Evolutionary conservation across 2,329 filamentous ascomycete species (phyloP).

Genomic region (Aureobasidium sp.): DNA sequence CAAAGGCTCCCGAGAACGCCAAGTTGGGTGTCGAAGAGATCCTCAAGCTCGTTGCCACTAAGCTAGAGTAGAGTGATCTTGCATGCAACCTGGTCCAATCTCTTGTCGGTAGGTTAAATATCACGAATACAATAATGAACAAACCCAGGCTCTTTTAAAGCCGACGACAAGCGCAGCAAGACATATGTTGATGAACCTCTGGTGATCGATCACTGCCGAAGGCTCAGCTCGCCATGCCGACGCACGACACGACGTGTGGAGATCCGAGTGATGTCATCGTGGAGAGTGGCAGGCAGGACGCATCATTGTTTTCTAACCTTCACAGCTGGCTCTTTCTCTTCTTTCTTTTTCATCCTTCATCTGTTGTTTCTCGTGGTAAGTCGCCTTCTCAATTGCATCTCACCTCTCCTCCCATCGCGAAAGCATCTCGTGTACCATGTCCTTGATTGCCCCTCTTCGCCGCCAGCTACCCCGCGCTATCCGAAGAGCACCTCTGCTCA

Average conservation of each 20-base stretch:
- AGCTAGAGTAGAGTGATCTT: slow-evolving; percentile 33
- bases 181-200: not conserved
- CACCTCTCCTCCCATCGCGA: not conserved
- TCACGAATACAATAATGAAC: slow-evolving; percentile 1
- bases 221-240: not conserved
- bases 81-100: not conserved
- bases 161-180: slow-evolving; percentile 5
- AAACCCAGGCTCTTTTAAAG: not conserved
- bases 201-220: not conserved
- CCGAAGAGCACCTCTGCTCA: slow-evolving; percentile 10
- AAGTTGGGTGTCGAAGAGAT: slow-evolving; percentile 69
- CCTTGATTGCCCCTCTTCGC: slow-evolving; percentile 14
- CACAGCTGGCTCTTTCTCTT: slow-evolving; percentile 6
- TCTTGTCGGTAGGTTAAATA: not conserved
- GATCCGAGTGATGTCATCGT: not conserved
- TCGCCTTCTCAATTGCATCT: not conserved
- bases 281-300: not conserved
- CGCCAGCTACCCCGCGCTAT: slow-evolving; percentile 12
- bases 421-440: slow-evolving; percentile 4
- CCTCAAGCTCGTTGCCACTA: slow-evolving; percentile 64
- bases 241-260: not conserved
- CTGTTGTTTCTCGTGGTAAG: slow-evolving; percentile 6
- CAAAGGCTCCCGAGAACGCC: slow-evolving; percentile 79
- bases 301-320: slow-evolving; percentile 13
- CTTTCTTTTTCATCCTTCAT: slow-evolving; percentile 5